phyloP scores from a whole-genome alignment of 2,329 filamentous ascomycete species.

The Xylaria sp. region DNA sequence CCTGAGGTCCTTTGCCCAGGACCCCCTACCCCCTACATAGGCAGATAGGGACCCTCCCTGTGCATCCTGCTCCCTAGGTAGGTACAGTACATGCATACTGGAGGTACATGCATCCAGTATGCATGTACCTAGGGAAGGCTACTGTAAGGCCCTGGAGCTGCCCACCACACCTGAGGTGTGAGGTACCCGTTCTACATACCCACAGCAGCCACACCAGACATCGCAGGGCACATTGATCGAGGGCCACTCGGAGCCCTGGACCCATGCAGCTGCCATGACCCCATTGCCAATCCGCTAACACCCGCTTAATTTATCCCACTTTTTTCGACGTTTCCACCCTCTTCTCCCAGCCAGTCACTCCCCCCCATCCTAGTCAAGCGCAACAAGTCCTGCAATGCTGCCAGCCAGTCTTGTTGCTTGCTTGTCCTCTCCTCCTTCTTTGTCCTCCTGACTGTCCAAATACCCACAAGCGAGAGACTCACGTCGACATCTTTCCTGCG shows the following conservation, averaged over 20 bases:
- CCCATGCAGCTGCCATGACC: background rate
- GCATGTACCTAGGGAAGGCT: too few relatives aligned
- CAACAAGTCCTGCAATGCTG: constrained; percentile 21
- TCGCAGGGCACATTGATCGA: background rate
- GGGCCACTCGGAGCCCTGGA: background rate
- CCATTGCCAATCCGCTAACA: constrained; percentile 22
- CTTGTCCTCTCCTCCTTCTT: constrained; percentile 18
- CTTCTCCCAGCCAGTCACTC: constrained; percentile 25
- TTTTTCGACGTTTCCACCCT: constrained; percentile 26
- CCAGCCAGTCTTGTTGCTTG: constrained; percentile 18
- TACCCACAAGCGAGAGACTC: constrained; percentile 5
- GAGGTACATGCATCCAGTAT: background rate
- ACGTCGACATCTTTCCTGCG: constrained; percentile 14
- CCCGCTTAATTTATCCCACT: constrained; percentile 25
- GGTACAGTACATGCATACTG: background rate
- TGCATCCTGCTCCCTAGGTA: too few relatives aligned
- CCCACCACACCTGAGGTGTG: too few relatives aligned
- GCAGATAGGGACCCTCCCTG: too few relatives aligned
- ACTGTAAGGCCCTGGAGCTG: too few relatives aligned
- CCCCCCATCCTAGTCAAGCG: constrained; percentile 21
- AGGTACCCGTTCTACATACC: background rate
- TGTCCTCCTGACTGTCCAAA: constrained; percentile 24
- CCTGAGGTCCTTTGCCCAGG: background rate
- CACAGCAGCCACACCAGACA: background rate
- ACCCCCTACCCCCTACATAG: background rate